Conservation (phyloP, 192 early-diverging fungal genomes). For the Backusella macrospora region DNA sequence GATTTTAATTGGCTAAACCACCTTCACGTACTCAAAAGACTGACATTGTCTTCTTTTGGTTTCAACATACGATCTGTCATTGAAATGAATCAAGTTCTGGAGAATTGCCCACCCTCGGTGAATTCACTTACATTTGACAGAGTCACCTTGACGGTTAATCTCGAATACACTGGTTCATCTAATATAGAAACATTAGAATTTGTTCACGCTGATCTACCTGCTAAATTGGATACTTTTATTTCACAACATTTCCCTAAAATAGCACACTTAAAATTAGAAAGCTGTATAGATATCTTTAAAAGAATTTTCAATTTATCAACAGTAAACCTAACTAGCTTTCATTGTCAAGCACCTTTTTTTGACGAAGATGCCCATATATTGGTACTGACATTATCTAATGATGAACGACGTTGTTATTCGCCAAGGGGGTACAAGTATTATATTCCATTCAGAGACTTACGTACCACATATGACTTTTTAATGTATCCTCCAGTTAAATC, state of each 20-base stretch:
- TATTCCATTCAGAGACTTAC: background rate
- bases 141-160: background rate
- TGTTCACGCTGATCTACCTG: background rate
- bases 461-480: slow-evolving; percentile 9
- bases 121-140: background rate
- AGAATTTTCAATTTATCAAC: slow-evolving; percentile 5
- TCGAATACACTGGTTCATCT: background rate
- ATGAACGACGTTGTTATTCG: background rate
- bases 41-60: slow-evolving; percentile 15
- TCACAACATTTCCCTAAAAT: slow-evolving; percentile 9
- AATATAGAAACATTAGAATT: background rate
- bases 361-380: background rate
- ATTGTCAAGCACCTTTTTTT: background rate
- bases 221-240: background rate
- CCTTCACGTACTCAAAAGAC: background rate
- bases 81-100: background rate
- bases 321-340: background rate
- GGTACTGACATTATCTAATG: background rate
- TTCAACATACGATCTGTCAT: background rate
- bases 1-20: slow-evolving; percentile 1
- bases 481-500: slow-evolving; percentile 1
- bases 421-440: background rate
- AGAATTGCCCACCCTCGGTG: background rate
- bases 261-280: background rate
- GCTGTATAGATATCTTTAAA: slow-evolving; percentile 9